Evolutionary conservation across 2,329 filamentous ascomycete species (phyloP).

Genomic region (Fusarium mexicanum): DNA sequence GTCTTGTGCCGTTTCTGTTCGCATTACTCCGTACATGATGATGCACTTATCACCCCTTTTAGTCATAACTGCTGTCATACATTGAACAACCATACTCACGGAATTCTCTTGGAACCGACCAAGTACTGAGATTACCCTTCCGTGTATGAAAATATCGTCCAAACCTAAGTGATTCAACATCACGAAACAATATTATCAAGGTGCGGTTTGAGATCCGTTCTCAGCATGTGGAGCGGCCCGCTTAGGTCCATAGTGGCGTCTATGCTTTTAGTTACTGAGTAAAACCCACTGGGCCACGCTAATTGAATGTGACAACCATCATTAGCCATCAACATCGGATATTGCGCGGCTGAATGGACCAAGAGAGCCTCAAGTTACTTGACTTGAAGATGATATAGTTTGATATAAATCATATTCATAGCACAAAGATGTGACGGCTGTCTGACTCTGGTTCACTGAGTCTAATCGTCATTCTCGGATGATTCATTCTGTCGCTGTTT

Average conservation of each 20-base stretch:
- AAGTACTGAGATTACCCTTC: neutral
- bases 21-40: neutral
- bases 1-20: conserved; percentile 6
- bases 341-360: conserved; percentile 6
- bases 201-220: conserved; percentile 19
- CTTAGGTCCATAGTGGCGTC: conserved; percentile 26
- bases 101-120: too few relatives aligned
- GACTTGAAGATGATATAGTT: neutral
- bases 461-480: neutral
- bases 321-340: neutral
- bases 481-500: neutral
- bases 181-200: conserved; percentile 15
- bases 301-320: neutral
- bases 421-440: neutral
- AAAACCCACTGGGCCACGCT: conserved; percentile 19
- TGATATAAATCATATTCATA: neutral
- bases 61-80: neutral
- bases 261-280: neutral
- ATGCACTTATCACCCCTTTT: neutral
- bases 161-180: neutral
- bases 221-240: conserved; percentile 34
- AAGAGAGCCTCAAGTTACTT: conserved; percentile 6
- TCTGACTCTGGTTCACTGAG: neutral
- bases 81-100: neutral
- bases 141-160: neutral